Evolutionary conservation across 805 yeast genomes (phyloP).

Genomic region (Suhomyces emberorum): DNA sequence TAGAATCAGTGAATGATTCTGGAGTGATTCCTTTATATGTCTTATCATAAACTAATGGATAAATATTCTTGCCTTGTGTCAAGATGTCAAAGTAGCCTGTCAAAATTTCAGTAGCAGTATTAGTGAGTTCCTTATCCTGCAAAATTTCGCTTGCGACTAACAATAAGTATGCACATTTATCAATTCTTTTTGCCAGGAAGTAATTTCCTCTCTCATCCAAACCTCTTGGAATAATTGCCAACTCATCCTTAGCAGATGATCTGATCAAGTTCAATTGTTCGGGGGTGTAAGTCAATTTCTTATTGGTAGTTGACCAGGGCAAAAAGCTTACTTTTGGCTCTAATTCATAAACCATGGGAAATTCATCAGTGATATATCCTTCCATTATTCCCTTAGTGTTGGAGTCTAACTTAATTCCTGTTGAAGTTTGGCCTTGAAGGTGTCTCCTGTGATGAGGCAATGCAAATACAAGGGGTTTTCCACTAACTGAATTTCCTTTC

Average conservation of each 20-base stretch:
- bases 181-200: conserved; percentile 51
- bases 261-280: conserved; percentile 45
- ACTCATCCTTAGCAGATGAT: conserved; percentile 44
- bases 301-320: conserved; percentile 40
- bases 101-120: conserved; percentile 30
- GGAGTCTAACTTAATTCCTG: conserved; percentile 44
- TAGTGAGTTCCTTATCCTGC: conserved; percentile 38
- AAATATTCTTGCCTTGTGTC: conserved; percentile 39
- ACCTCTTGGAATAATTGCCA: conserved; percentile 40
- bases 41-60: conserved; percentile 55
- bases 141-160: conserved; percentile 49
- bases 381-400: conserved; percentile 51
- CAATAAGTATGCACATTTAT: conserved; percentile 55
- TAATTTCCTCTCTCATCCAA: conserved; percentile 42
- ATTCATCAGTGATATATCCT: conserved; percentile 40
- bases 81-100: conserved; percentile 45
- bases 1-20: conserved; percentile 44
- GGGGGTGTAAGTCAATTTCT: conserved; percentile 35
- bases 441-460: conserved; percentile 51
- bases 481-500: conserved; percentile 47
- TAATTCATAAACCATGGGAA: conserved; percentile 39
- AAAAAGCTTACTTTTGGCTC: conserved; percentile 40
- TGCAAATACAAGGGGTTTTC: conserved; percentile 47
- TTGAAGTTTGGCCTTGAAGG: conserved; percentile 26
- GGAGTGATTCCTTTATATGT: conserved; percentile 57